These are phyloP conservation scores for Yamagishiella unicocca DNA, from an alignment of 139 green algal species.

Conservation along the genomic window DNA sequence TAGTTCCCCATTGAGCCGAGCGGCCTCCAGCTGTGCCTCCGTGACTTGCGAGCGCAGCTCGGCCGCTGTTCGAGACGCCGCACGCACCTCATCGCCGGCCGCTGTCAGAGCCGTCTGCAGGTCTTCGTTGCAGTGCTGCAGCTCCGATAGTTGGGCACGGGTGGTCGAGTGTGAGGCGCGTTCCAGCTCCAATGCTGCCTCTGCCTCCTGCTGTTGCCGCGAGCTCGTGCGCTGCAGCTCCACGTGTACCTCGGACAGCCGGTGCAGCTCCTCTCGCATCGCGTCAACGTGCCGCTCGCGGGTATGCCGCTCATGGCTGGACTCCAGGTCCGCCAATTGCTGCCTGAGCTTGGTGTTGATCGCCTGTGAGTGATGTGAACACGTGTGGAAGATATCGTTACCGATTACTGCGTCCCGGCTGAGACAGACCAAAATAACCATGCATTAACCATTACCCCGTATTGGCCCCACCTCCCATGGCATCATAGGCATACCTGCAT, in stretches of 20 bases:
- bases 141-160: not conserved
- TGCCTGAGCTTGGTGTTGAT: constrained; percentile 39
- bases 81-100: not conserved
- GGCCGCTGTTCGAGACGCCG: not conserved
- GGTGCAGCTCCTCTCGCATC: constrained; percentile 10
- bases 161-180: not conserved
- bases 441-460: no score
- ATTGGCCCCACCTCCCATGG: no score
- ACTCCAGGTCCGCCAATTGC: constrained; percentile 23
- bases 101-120: not conserved
- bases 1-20: not conserved
- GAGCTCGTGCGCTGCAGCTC: constrained; percentile 10
- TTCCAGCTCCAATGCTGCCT: constrained; percentile 19
- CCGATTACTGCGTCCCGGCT: no score
- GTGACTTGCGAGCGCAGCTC: not conserved
- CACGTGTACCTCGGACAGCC: not conserved
- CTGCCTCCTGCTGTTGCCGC: not conserved
- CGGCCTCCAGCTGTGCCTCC: not conserved
- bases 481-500: no score
- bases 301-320: not conserved
- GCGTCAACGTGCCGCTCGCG: not conserved
- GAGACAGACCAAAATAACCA: no score
- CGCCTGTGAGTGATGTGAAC: not conserved
- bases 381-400: not conserved
- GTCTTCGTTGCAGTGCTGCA: not conserved